Base-by-base conservation (phyloP, 2,329 filamentous ascomycete genomes). In the Lojkania enalia region DNA sequence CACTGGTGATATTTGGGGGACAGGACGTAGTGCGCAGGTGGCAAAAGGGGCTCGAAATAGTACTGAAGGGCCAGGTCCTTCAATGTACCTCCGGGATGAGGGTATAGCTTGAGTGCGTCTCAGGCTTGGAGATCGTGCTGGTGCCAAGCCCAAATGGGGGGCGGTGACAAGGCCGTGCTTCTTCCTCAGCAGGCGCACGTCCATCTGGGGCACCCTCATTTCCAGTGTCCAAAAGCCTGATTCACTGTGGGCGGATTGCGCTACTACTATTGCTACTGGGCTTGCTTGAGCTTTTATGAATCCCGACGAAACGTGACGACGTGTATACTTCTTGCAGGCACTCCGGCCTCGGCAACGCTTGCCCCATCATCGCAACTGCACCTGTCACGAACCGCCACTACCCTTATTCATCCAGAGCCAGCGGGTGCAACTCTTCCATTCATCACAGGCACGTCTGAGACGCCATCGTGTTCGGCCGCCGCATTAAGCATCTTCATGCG, bases 141-240 rank as follows among this genome's bases (percentile, higher is more conserved):
- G 41, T 25, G 16, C 40, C 42, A 44, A 51, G 49, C 45, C 42
- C 18, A 32, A 35, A 12, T 21, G 7, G 16, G 41, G 42, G 41
- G 25, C 39, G 40, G 32, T 37, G 25, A 37, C 47, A 27, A 31
- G 42, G 27, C 23, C 9, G 7, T 15, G 30, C 16, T 33, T 33
- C 30, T 37, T 11, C 5, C n/a, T 19, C 32, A 32, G 32, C 41
- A 37, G 35, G 35, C 19, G 25, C 40, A 41, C 14, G 30, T 15
- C 30, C 11, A 33, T 33, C 30, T 16, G 14, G 7, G 14, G 29
- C 27, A 44, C 45, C 48, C 45, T 52, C 55, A 52, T 57, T 55
- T 57, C 45, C 51, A 52, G 47, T 46, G 48, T 51, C 48, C 49
- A 39, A 49, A 45, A 42, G 42, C 47, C 49, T 51, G 30, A 33